Conservation (phyloP, 208 protist genomes). For the Herpetomonas samuelpessoai region DNA sequence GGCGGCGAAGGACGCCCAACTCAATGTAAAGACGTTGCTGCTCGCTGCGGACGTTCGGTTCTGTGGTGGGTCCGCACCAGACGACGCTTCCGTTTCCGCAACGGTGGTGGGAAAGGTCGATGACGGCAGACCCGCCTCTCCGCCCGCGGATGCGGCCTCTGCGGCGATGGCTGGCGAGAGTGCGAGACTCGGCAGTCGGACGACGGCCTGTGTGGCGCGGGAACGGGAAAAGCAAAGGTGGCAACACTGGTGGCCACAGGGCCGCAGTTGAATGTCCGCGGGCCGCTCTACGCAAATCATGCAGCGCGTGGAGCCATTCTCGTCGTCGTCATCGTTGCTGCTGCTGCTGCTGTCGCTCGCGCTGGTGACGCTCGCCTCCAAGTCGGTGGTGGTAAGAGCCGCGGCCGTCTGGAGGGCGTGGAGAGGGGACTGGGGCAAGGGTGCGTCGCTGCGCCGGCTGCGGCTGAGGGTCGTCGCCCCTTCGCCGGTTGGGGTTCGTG, state of each 20-base stretch:
- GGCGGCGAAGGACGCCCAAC: background rate
- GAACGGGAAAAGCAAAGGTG: constrained; percentile 14
- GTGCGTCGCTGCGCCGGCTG: background rate
- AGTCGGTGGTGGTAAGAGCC: background rate
- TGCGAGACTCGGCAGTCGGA: too few relatives aligned
- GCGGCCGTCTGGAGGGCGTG: background rate
- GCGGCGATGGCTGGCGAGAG: background rate
- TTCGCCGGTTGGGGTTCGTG: too few relatives aligned
- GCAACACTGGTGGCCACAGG: constrained; percentile 32
- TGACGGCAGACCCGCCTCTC: too few relatives aligned
- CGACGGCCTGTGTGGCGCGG: too few relatives aligned
- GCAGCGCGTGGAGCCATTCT: background rate
- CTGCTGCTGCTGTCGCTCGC: background rate
- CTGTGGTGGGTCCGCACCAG: too few relatives aligned
- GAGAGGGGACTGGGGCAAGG: background rate
- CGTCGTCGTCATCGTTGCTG: constrained; percentile 5
- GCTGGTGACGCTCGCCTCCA: background rate
- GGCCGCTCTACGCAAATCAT: constrained; percentile 16
- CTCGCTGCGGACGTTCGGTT: too few relatives aligned
- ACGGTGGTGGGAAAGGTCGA: too few relatives aligned
- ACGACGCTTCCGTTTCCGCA: too few relatives aligned
- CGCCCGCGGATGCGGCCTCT: background rate
- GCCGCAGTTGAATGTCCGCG: constrained; percentile 15
- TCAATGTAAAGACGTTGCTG: background rate
- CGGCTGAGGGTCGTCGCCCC: background rate